Evolutionary conservation across 257 asterid genomes (phyloP).

Genomic region (Nicotiana sylvestris): DNA sequence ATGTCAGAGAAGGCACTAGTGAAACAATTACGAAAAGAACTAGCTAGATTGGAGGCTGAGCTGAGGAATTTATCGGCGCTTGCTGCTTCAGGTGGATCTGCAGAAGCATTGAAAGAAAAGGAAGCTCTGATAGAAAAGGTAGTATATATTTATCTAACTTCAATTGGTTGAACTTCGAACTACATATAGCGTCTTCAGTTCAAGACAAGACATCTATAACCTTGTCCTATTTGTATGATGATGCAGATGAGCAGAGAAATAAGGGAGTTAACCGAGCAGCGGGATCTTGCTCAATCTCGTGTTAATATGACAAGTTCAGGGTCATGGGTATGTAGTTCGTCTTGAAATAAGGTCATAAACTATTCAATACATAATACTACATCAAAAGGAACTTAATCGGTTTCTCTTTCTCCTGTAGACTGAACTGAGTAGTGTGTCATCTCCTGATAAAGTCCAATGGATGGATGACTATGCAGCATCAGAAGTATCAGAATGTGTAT

Average conservation of each 20-base stretch:
- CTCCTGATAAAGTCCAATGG: constrained; percentile 43
- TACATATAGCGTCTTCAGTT: neutral
- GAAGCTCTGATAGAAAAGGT: constrained; percentile 81
- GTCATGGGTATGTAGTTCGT: constrained; percentile 43
- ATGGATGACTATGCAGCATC: constrained; percentile 61
- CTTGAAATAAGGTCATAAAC: constrained; percentile 4
- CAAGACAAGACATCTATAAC: neutral
- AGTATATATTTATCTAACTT: neutral
- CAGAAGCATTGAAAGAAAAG: constrained; percentile 54
- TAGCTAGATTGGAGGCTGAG: constrained; percentile 68
- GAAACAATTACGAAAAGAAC: constrained; percentile 77
- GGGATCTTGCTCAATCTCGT: constrained; percentile 33
- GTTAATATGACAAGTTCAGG: constrained; percentile 42
- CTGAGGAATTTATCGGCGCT: constrained; percentile 48
- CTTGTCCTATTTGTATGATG: neutral
- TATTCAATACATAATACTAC: neutral
- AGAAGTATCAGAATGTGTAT: constrained; percentile 60
- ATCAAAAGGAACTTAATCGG: constrained; percentile 4
- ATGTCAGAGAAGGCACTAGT: constrained; percentile 90
- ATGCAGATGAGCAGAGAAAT: constrained; percentile 18
- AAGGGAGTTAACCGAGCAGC: constrained; percentile 19
- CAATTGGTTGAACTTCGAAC: neutral
- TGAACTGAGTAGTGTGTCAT: constrained; percentile 28
- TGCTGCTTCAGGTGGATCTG: constrained; percentile 39
- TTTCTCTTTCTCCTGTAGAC: constrained; percentile 29